Evolutionary conservation across 75 land plant species (phyloP).

Genomic region (Adiantum capillusveneris): DNA sequence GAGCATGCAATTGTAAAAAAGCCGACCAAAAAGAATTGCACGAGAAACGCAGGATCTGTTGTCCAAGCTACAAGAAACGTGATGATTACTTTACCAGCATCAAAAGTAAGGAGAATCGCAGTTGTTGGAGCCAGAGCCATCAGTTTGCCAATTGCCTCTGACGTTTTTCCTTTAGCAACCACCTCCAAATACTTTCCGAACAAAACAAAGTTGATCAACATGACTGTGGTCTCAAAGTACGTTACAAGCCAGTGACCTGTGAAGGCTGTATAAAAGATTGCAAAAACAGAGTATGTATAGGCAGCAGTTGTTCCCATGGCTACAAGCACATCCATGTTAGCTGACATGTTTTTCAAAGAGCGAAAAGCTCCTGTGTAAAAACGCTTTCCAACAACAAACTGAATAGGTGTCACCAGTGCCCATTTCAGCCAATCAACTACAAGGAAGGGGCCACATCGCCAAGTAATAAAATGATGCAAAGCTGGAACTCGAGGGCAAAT

Average conservation of each 20-base stretch:
- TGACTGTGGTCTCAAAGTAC: conserved; percentile 93
- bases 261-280: conserved; percentile 70
- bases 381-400: conserved; percentile 77
- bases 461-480: conserved; percentile 40
- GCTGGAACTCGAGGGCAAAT: conserved; percentile 66
- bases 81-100: conserved; percentile 37
- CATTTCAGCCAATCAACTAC: conserved; percentile 83
- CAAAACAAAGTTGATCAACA: conserved; percentile 87
- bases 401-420: conserved; percentile 70
- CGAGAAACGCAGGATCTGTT: too few species aligned
- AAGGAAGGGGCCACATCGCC: conserved; percentile 78
- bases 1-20: too few species aligned
- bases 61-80: too few species aligned
- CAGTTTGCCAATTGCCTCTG: conserved; percentile 86
- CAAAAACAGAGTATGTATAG: conserved; percentile 80
- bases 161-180: conserved; percentile 91
- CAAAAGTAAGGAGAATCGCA: conserved; percentile 56
- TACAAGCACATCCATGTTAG: conserved; percentile 96
- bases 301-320: conserved; percentile 82
- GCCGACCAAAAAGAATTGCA: too few species aligned
- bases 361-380: conserved; percentile 87
- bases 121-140: conserved; percentile 87
- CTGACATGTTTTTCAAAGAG: conserved; percentile 69
- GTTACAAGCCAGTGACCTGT: conserved; percentile 63
- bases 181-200: conserved; percentile 87